A percentile compares a stretch with the other conserved stretches of the same genome.
These are phyloP conservation scores for Durotheca rogersii DNA, from an alignment of 495 filamentous ascomycete genomes.

Conservation along the genomic window DNA sequence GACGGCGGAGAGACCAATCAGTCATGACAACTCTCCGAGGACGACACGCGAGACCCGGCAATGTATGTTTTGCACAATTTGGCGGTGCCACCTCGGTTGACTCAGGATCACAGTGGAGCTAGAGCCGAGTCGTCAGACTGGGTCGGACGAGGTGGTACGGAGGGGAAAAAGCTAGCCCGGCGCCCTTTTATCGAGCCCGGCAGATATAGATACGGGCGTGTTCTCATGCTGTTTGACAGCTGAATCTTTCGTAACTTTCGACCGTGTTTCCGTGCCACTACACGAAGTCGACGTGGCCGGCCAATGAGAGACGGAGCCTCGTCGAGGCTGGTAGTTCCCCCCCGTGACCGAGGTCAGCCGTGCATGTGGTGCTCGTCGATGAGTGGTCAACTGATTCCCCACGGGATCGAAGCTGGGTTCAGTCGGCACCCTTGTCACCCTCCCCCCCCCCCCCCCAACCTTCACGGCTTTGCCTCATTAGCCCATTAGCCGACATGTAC, in stretches of 20 bases:
- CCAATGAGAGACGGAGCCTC: constrained; percentile 6
- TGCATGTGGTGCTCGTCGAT: constrained; percentile 23
- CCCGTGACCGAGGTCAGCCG: constrained; percentile 28
- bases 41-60: background rate
- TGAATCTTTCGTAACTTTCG: constrained; percentile 5
- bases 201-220: too few relatives aligned
- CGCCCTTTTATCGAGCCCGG: constrained; percentile 8
- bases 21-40: background rate
- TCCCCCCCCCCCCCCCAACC: constrained; percentile 13
- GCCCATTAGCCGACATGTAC: constrained; percentile 34
- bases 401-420: constrained; percentile 29
- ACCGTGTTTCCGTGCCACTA: constrained; percentile 17
- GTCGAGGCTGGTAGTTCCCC: constrained; percentile 22
- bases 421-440: constrained; percentile 22
- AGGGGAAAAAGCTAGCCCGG: constrained; percentile 7
- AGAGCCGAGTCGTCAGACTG: background rate
- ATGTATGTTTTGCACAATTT: background rate
- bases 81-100: background rate
- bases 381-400: constrained; percentile 31
- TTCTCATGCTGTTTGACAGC: constrained; percentile 13
- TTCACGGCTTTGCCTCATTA: constrained; percentile 31
- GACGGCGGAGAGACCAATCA: background rate
- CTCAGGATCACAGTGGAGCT: background rate
- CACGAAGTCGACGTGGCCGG: constrained; percentile 13
- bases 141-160: background rate